Evolutionary conservation across 495 filamentous ascomycete genomes (phyloP), one percentile per base, ranked within the genome.

Genomic region (Aspergillus olivimuriae): DNA sequence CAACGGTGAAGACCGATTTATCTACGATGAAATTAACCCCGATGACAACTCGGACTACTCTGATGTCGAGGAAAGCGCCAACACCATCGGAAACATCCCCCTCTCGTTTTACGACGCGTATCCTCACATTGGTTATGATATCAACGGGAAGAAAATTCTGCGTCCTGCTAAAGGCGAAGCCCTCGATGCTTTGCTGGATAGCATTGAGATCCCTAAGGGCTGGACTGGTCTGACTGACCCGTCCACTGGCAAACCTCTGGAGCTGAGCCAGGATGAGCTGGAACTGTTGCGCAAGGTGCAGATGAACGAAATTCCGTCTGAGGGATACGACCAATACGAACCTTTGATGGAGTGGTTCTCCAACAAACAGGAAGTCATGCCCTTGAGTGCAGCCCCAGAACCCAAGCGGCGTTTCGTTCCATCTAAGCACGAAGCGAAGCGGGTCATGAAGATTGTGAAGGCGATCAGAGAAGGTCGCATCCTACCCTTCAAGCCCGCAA

Each of bases 91-190:
- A 44, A 76, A 97, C 58, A 98, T 98, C 47, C 88, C 91, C 10
- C 63, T 97, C 15, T 82, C 83, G 20, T 95, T 95, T 67, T 98
- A 98, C 73, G 91, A 97, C 58, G 83, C 86, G 34, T 97, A 95
- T 58, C 92, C 94, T 41, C 92, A 98, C 62, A 95, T 98, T 61
- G 92, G 92, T 32, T 98, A 98, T 65, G 86, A 96, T 59, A 95
- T 98, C 65, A 94, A 98, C 67, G 92, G 92, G 62, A 95, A 89
- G 73, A 94, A 87, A 63, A 94, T 98, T 43, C 83, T 94, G 81
- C 86, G 92, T 35, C 92, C 92, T 2, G 92, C 92, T 22, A 89
- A 88, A 57, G 92, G 92, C 24, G 84, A 94, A 58, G 92, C 94
- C 30, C 69, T 98, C 22, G 94, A 98, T 76, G 87, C 88, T 4